phyloP scores from a whole-genome alignment of 805 yeast species.

The Saccharomycopsis sp. region DNA sequence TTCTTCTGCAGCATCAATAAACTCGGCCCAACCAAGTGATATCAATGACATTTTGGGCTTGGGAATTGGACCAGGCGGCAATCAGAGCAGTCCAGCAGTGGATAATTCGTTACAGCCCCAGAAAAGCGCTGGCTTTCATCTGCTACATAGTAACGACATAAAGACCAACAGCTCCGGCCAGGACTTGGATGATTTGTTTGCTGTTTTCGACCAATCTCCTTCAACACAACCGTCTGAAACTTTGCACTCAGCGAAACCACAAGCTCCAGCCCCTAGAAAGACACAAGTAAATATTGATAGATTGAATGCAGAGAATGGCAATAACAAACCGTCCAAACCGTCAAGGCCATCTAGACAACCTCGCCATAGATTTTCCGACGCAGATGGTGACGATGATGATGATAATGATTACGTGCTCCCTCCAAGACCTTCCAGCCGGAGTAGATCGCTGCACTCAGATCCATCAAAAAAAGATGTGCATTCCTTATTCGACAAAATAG shows the following conservation, averaged over 20 bases:
- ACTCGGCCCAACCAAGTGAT: too few relatives aligned
- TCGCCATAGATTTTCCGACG: background rate
- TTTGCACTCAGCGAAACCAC: background rate
- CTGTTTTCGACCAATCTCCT: too few relatives aligned
- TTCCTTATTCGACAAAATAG: constrained; percentile 11
- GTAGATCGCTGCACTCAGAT: background rate
- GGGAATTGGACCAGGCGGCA: background rate
- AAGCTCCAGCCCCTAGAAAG: background rate
- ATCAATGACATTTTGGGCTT: constrained; percentile 8
- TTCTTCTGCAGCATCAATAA: too few relatives aligned
- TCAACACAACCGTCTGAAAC: background rate
- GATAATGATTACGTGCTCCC: constrained; percentile 1
- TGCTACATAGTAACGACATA: background rate
- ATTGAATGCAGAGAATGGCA: too few relatives aligned
- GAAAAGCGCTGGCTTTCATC: background rate
- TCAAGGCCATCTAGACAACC: too few relatives aligned
- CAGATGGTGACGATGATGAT: background rate
- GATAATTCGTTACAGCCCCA: background rate
- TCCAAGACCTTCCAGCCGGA: background rate
- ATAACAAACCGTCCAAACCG: background rate
- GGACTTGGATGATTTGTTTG: constrained; percentile 27
- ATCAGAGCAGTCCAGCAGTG: background rate
- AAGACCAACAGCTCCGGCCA: constrained; percentile 7
- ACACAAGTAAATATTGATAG: too few relatives aligned
- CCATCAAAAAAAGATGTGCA: constrained; percentile 11